Evolutionary conservation across 1,284 basidiomycete species (phyloP).

Genomic region (Cutaneotrichosporon cavernicola): DNA sequence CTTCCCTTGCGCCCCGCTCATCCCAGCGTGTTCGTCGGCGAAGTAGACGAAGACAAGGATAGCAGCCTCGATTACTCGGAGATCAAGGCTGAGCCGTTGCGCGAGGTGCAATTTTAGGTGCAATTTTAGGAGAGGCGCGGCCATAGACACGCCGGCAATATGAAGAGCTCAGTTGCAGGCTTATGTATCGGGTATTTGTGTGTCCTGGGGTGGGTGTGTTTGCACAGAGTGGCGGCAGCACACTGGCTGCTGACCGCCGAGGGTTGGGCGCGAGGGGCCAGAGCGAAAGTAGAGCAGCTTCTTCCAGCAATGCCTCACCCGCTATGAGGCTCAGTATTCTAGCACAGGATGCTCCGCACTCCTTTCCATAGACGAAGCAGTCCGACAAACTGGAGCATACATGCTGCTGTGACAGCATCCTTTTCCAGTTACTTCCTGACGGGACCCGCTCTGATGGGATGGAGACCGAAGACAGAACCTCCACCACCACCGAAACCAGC

Average conservation of each 20-base stretch:
- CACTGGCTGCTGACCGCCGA: too few species aligned
- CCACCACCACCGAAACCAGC: constrained; percentile 1
- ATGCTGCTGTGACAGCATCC: too few species aligned
- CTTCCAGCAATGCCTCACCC: too few species aligned
- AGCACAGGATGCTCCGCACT: too few species aligned
- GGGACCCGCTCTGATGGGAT: too few species aligned
- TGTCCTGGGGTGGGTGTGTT: background rate
- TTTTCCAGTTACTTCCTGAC: too few species aligned
- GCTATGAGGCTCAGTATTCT: too few species aligned
- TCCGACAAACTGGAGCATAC: too few species aligned
- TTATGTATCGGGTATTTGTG: constrained; percentile 5
- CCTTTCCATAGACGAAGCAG: too few species aligned
- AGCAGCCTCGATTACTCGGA: constrained; percentile 71
- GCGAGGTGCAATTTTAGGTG: constrained; percentile 40
- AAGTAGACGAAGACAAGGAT: constrained; percentile 83
- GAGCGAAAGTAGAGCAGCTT: too few species aligned
- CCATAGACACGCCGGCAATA: constrained; percentile 31
- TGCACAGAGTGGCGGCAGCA: background rate
- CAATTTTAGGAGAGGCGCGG: background rate
- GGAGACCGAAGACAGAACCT: background rate
- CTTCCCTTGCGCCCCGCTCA: constrained; percentile 2
- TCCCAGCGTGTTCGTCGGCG: constrained; percentile 78
- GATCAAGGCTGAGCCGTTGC: constrained; percentile 77
- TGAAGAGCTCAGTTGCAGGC: constrained; percentile 47
- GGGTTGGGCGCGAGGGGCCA: too few species aligned